Percentiles rank a stretch among this genome's conserved stretches.
These are phyloP conservation scores for Nymphaea colorata DNA, from an alignment of 164 flowering plant genomes.

Conservation along the genomic window DNA sequence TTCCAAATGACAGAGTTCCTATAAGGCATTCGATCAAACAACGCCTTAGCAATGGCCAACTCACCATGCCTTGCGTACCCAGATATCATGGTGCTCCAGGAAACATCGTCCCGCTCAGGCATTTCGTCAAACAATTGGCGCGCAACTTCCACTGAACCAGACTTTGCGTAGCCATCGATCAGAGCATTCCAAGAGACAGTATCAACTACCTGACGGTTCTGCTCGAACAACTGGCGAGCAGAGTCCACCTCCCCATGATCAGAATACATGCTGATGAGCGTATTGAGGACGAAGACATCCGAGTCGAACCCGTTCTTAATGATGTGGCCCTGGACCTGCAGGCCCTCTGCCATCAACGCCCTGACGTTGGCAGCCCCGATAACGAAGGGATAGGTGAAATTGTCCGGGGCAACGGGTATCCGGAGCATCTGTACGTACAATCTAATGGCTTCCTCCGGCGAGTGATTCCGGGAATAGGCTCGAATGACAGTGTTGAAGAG, in stretches of 20 bases:
- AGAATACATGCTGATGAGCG: constrained; percentile 14
- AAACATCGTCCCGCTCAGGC: constrained; percentile 18
- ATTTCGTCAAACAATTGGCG: constrained; percentile 22
- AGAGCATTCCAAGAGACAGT: constrained; percentile 28
- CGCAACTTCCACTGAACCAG: constrained; percentile 15
- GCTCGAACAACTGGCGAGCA: constrained; percentile 17
- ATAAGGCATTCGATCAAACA: constrained; percentile 21
- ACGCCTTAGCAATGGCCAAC: constrained; percentile 17
- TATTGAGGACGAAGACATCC: constrained; percentile 11
- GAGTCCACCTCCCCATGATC: constrained; percentile 6
- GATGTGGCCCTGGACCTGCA: constrained; percentile 14
- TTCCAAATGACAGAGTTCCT: constrained; percentile 16
- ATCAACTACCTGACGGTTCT: constrained; percentile 8
- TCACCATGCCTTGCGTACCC: constrained; percentile 22
- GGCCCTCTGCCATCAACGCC: constrained; percentile 6
- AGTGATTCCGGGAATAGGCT: constrained; percentile 8
- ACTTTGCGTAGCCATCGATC: constrained; percentile 22
- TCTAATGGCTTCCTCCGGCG: constrained; percentile 6
- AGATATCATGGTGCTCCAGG: constrained; percentile 25
- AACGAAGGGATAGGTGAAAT: constrained; percentile 18
- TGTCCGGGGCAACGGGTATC: constrained; percentile 9
- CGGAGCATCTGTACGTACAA: constrained; percentile 10
- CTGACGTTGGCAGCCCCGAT: constrained; percentile 8
- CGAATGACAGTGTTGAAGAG: constrained; percentile 19
- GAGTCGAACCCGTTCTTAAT: constrained; percentile 10